A percentile compares a stretch with the other conserved stretches of the same genome.
These are phyloP conservation scores for Fusarium piperis DNA, from an alignment of 2,329 filamentous ascomycete species.

Conservation along the genomic window DNA sequence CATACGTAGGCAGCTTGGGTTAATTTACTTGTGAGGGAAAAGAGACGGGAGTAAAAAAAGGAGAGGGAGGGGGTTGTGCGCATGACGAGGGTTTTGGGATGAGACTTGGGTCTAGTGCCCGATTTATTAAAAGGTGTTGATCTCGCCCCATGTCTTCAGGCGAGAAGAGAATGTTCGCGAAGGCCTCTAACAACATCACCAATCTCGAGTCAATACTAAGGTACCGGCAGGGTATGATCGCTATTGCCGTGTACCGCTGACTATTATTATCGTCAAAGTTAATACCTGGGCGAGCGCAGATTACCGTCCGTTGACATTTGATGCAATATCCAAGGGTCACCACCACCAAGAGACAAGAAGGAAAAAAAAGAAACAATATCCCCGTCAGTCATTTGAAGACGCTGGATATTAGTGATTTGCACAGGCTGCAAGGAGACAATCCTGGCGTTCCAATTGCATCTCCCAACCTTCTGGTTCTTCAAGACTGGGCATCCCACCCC, in stretches of 20 bases:
- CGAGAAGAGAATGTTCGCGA: background rate
- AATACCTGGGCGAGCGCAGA: constrained; percentile 34
- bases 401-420: background rate
- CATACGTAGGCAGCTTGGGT: background rate
- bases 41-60: background rate
- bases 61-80: constrained; percentile 8
- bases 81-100: constrained; percentile 17
- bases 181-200: background rate
- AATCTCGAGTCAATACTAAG: background rate
- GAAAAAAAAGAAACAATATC: background rate
- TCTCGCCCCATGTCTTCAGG: constrained; percentile 3
- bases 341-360: constrained; percentile 1
- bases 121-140: constrained; percentile 24
- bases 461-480: constrained; percentile 6
- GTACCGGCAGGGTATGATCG: background rate
- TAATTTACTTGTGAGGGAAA: background rate
- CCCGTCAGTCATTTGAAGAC: background rate
- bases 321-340: constrained; percentile 1
- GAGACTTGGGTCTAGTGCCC: constrained; percentile 18
- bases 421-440: background rate
- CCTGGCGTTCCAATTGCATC: background rate
- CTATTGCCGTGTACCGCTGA: background rate
- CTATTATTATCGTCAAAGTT: background rate
- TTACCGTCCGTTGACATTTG: constrained; percentile 29
- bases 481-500: background rate